Evolutionary conservation across 1,139 yeast species (phyloP).

Genomic region (Hyphopichia fennica): DNA sequence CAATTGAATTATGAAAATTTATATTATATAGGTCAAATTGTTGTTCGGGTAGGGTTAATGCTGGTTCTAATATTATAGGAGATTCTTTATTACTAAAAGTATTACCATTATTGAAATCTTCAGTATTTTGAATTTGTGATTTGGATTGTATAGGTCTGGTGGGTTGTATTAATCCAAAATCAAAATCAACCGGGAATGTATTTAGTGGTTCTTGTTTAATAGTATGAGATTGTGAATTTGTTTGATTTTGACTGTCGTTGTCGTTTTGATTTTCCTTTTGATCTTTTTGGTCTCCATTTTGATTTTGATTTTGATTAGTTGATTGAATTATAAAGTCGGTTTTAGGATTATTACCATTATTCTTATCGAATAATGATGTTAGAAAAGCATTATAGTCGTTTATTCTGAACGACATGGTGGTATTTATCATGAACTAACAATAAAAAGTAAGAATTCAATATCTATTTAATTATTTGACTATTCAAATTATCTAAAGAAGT

Average conservation of each 20-base stretch:
- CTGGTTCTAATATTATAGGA: not conserved
- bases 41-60: not conserved
- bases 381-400: constrained; percentile 35
- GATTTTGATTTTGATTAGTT: constrained; percentile 5
- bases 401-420: constrained; percentile 27
- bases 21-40: constrained; percentile 1
- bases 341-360: constrained; percentile 5
- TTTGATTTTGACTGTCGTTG: no score
- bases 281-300: no score
- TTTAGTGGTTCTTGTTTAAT: not conserved
- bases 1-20: not conserved
- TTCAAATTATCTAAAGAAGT: no score
- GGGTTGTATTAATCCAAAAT: constrained; percentile 24
- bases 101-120: not conserved
- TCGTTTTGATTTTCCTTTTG: no score
- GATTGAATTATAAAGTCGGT: constrained; percentile 3
- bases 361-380: constrained; percentile 27
- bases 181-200: constrained; percentile 30
- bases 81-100: not conserved
- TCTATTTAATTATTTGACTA: no score
- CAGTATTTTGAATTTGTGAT: not conserved
- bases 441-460: no score
- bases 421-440: not conserved
- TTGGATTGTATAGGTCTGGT: not conserved
- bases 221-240: constrained; percentile 3